phyloP scores from a whole-genome alignment of 805 yeast genomes.

The Isabelozyma rhagii region DNA sequence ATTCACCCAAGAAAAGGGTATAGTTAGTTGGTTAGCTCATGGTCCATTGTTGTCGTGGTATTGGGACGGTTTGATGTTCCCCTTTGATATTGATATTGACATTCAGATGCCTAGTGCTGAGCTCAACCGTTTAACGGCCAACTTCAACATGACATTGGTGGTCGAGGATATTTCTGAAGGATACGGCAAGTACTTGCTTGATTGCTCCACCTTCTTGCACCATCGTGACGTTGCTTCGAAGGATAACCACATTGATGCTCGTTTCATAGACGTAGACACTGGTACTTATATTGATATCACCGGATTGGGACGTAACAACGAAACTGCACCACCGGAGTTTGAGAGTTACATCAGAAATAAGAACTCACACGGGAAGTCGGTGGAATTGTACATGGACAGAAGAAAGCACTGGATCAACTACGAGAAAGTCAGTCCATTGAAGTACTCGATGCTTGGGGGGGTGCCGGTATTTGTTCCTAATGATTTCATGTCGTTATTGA shows the following conservation, averaged over 20 bases:
- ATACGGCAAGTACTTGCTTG: constrained; percentile 17
- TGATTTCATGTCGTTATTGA: constrained; percentile 23
- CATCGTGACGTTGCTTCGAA: constrained; percentile 18
- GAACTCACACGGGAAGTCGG: constrained; percentile 12
- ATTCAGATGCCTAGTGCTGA: constrained; percentile 22
- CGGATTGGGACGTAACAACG: constrained; percentile 30
- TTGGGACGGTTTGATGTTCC: constrained; percentile 23
- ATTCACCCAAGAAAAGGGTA: constrained; percentile 19
- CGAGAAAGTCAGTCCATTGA: constrained; percentile 48
- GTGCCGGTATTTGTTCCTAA: constrained; percentile 31
- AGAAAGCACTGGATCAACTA: constrained; percentile 29
- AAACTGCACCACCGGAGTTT: constrained; percentile 17
- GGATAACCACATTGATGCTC: constrained; percentile 30
- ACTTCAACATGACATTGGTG: constrained; percentile 20
- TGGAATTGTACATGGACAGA: constrained; percentile 28
- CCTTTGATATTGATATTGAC: constrained; percentile 22
- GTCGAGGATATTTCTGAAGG: constrained; percentile 25
- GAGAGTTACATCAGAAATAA: constrained; percentile 12
- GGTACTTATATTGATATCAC: constrained; percentile 57
- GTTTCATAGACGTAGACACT: constrained; percentile 55
- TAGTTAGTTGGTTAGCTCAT: constrained; percentile 23
- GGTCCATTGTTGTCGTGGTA: constrained; percentile 23
- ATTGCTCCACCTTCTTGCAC: constrained; percentile 20
- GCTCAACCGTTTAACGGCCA: constrained; percentile 13
- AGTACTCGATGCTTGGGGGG: constrained; percentile 55